Percentiles rank a stretch among this genome's conserved stretches.
These are phyloP conservation scores for Jasminum sambac DNA, from an alignment of 257 asterid species.

Conservation along the genomic window DNA sequence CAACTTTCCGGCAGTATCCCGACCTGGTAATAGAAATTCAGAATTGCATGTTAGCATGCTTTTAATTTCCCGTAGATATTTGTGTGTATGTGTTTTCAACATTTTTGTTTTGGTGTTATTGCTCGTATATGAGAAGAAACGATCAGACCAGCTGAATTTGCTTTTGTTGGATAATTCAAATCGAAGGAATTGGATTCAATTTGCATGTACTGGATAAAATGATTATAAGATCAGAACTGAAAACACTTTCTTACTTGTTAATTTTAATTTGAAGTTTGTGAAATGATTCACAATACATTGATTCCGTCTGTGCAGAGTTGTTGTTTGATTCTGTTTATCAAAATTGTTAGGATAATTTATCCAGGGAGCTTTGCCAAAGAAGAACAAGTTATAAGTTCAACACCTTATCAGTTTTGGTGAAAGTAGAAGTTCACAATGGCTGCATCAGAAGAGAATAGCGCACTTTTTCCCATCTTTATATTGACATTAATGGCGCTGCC, in stretches of 20 bases:
- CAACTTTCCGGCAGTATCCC: conserved; percentile 22
- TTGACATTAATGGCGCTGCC: conserved; percentile 93
- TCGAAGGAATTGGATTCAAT: not conserved
- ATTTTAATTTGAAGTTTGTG: no score
- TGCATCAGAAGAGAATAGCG: conserved; percentile 84
- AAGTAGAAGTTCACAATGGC: conserved; percentile 57
- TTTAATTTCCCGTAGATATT: conserved; percentile 14
- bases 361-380: conserved; percentile 8
- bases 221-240: not conserved
- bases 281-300: no score
- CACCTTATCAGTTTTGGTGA: conserved; percentile 6
- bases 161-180: not conserved
- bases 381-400: not conserved
- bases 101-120: not conserved
- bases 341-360: not conserved
- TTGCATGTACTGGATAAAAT: not conserved
- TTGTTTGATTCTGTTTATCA: not conserved
- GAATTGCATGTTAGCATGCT: conserved; percentile 1
- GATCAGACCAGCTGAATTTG: not conserved
- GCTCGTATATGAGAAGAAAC: not conserved
- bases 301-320: not conserved
- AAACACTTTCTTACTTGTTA: not conserved
- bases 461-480: conserved; percentile 90
- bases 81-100: conserved; percentile 12
- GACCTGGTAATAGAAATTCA: conserved; percentile 25